Evolutionary conservation across 345 rosid genomes (phyloP).

Genomic region (Combretum micranthum): DNA sequence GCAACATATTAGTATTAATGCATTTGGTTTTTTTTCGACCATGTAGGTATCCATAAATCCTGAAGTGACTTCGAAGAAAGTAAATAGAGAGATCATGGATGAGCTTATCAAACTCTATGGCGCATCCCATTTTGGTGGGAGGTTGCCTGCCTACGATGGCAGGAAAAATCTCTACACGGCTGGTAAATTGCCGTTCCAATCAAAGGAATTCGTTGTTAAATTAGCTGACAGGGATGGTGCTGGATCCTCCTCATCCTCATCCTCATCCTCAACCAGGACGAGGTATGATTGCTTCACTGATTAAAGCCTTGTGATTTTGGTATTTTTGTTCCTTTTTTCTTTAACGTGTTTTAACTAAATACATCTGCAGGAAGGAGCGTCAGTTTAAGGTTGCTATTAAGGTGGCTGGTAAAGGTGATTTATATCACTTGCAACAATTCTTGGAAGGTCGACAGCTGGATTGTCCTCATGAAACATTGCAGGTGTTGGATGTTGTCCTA

Average conservation of each 20-base stretch:
- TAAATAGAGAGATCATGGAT: slow-evolving; percentile 30
- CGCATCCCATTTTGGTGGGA: slow-evolving; percentile 25
- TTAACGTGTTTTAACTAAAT: too few species aligned
- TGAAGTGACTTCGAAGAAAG: slow-evolving; percentile 33
- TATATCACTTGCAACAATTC: slow-evolving; percentile 35
- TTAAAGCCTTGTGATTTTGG: neutral
- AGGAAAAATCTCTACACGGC: slow-evolving; percentile 61
- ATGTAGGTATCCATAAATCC: slow-evolving; percentile 55
- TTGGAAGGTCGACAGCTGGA: slow-evolving; percentile 31
- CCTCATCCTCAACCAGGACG: too few species aligned
- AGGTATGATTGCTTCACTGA: neutral
- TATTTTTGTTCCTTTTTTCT: too few species aligned
- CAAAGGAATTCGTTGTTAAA: slow-evolving; percentile 46
- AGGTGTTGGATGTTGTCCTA: slow-evolving; percentile 64
- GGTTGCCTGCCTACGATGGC: slow-evolving; percentile 65
- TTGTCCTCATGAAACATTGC: slow-evolving; percentile 53
- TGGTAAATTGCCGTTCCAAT: slow-evolving; percentile 56
- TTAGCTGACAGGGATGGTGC: slow-evolving; percentile 15
- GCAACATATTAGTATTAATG: neutral
- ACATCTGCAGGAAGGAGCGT: slow-evolving; percentile 39
- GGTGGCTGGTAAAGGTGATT: slow-evolving; percentile 35
- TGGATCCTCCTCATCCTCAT: slow-evolving; percentile 20
- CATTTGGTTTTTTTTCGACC: neutral
- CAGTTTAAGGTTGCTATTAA: slow-evolving; percentile 46
- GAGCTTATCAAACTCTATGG: slow-evolving; percentile 11